Conservation (phyloP, 1,284 basidiomycete species). For the Heterobasidion occidentale region DNA sequence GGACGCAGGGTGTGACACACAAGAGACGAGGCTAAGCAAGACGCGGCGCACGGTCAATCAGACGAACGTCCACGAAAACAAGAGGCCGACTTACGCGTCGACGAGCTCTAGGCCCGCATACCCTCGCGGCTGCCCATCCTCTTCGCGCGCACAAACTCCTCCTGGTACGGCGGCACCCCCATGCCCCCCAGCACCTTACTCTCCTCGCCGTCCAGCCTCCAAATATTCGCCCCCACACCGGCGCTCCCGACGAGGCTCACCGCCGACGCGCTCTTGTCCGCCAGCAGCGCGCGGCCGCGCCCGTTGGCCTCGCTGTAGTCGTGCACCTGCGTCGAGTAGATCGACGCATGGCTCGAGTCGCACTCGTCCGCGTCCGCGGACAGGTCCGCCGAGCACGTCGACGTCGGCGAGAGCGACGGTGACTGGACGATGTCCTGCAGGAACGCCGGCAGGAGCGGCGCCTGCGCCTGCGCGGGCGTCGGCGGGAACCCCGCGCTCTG, state of each 20-base stretch:
- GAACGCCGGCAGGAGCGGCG: slow-evolving; percentile 55
- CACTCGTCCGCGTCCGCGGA: slow-evolving; percentile 41
- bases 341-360: slow-evolving; percentile 15
- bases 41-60: no score
- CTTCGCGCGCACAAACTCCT: neutral
- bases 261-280: slow-evolving; percentile 13
- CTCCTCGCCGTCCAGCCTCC: slow-evolving; percentile 60
- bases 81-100: no score
- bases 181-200: slow-evolving; percentile 31
- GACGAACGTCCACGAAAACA: no score
- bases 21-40: no score
- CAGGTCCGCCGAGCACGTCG: slow-evolving; percentile 55
- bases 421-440: slow-evolving; percentile 64
- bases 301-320: neutral
- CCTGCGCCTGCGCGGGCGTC: slow-evolving; percentile 8
- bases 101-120: no score
- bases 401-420: slow-evolving; percentile 52
- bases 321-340: slow-evolving; percentile 4
- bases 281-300: slow-evolving; percentile 1
- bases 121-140: neutral
- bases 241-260: slow-evolving; percentile 16
- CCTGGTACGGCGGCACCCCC: neutral
- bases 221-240: slow-evolving; percentile 40
- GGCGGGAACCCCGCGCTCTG: slow-evolving; percentile 1
- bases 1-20: no score